A percentile compares a stretch with the other conserved stretches of the same genome.
Evolutionary conservation across 2,329 filamentous ascomycete genomes (phyloP).

Genomic region (Xylariaceae sp.): DNA sequence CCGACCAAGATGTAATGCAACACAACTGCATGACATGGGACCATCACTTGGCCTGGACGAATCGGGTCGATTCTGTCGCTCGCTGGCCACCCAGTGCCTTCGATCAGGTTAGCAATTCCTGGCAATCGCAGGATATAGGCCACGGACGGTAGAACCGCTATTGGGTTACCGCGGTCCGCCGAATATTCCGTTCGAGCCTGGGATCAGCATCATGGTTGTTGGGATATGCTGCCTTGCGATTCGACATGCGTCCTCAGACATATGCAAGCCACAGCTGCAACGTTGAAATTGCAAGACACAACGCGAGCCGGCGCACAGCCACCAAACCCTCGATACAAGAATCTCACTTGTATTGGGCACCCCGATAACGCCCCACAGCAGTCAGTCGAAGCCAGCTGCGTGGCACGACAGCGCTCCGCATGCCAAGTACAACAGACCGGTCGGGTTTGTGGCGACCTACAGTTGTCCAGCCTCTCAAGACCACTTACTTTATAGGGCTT

Average conservation of each 20-base stretch:
- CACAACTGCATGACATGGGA: slow-evolving; percentile 15
- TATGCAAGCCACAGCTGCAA: slow-evolving; percentile 1
- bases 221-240: not conserved
- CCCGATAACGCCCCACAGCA: slow-evolving; percentile 1
- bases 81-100: slow-evolving; percentile 11
- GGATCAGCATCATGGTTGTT: not conserved
- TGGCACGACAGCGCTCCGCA: not conserved
- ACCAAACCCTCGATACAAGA: slow-evolving; percentile 4
- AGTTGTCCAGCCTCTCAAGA: no score
- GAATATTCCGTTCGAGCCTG: no score
- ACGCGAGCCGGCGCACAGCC: not conserved
- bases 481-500: no score
- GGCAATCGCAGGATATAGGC: not conserved
- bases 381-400: slow-evolving; percentile 3
- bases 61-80: slow-evolving; percentile 7
- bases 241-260: not conserved
- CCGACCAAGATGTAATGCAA: slow-evolving; percentile 8
- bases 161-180: no score
- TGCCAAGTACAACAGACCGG: no score
- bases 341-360: slow-evolving; percentile 3
- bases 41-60: slow-evolving; percentile 2
- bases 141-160: no score
- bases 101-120: slow-evolving; percentile 6
- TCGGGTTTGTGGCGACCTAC: no score
- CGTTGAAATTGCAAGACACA: not conserved